Evolutionary conservation across 2,329 filamentous ascomycete species (phyloP).

Genomic region (Diaporthe amygdali): DNA sequence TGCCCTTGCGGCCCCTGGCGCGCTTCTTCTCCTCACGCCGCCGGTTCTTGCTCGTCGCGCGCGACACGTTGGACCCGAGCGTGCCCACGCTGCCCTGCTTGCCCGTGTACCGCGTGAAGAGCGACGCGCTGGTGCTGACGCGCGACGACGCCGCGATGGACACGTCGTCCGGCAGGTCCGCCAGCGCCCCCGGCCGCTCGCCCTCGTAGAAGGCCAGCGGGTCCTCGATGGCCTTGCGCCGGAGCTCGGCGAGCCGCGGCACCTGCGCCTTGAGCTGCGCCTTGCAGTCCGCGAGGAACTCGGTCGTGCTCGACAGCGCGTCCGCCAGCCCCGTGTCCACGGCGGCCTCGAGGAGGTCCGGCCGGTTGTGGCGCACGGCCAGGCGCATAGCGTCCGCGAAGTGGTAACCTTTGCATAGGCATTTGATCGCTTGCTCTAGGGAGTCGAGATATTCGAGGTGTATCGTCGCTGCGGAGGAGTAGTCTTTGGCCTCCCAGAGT

Average conservation of each 20-base stretch:
- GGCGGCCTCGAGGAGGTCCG: conserved; percentile 67
- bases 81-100: conserved; percentile 69
- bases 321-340: conserved; percentile 84
- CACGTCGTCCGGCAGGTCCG: conserved; percentile 80
- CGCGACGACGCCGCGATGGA: conserved; percentile 85
- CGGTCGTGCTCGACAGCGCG: conserved; percentile 80
- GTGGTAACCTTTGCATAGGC: conserved; percentile 84
- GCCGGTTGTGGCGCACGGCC: conserved; percentile 63
- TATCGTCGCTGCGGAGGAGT: conserved; percentile 77
- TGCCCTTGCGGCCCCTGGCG: conserved; percentile 92
- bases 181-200: conserved; percentile 50
- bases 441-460: conserved; percentile 82
- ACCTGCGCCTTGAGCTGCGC: conserved; percentile 83
- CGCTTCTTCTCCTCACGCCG: conserved; percentile 93
- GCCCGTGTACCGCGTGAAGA: conserved; percentile 93
- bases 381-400: conserved; percentile 91
- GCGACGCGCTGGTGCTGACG: conserved; percentile 79
- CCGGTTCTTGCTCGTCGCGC: conserved; percentile 87
- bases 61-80: conserved; percentile 73
- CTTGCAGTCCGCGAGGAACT: conserved; percentile 93
- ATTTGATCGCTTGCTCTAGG: conserved; percentile 71
- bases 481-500: conserved; percentile 84
- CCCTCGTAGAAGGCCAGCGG: conserved; percentile 90
- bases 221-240: conserved; percentile 80
- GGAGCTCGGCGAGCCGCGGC: conserved; percentile 82